Evolutionary conservation across 345 rosid genomes (phyloP), one percentile per base, ranked within the genome.

Genomic region (Carallia pectinifolia): DNA sequence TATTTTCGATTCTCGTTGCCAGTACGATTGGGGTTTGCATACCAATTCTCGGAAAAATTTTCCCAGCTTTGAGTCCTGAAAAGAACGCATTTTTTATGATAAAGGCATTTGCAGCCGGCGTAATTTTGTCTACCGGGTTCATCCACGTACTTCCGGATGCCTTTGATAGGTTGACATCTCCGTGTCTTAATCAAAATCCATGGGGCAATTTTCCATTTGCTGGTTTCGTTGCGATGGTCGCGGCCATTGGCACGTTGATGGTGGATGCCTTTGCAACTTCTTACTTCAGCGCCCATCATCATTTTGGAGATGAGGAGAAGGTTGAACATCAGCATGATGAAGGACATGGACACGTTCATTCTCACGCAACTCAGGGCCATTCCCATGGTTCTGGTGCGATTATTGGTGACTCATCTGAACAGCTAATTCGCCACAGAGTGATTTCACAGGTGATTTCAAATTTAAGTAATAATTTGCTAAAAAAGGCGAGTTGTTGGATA

Each of bases 111-210:
- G 87, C 89, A 0, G 86, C 86, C 0, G 86, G 93, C 1, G 86
- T 85, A 5, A 86, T 88, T 40, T 71, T 86, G 47, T 61, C 86
- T 0, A 86, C 89, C 0, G 89, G 80, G 13, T 83, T 88, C 47
- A 65, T 83, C 15, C 90, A 85, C 29, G 82, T 87, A 1, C 82
- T 89, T 55, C 87, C 89, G 1, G 85, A 85, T 8, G 86, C 89
- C 10, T 83, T 80, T 10, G 68, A 85, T 0, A 79, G n/a, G 63
- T 62, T 89, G 10, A 76, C 86, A 0, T 78, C 87, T 2, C 85
- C 85, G 2, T 84, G 88, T 65, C 81, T 87, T 8, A 6, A 15
- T 7, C 71, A 81, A 5, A 76, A 72, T 12, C 91, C 84, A 0
- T 86, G 88, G 88, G 81, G 75, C 13, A 59, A 81, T 0, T 88